phyloP scores from a whole-genome alignment of 306 rosid species.

The Lablab purpureus region DNA sequence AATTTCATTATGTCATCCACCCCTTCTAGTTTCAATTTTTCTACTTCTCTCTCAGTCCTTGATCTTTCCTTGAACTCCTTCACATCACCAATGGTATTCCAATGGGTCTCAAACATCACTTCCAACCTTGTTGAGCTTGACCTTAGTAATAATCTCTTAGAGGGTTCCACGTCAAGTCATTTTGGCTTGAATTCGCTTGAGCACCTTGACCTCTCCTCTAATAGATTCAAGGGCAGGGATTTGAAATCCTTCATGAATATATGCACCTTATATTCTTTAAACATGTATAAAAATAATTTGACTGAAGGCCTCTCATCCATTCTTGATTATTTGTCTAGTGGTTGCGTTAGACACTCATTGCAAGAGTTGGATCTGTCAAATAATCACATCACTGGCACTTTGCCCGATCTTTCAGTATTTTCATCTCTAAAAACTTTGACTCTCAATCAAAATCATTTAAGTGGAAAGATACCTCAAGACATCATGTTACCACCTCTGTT shows the following conservation, averaged over 20 bases:
- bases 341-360: conserved; percentile 22
- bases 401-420: conserved; percentile 17
- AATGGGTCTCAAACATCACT: conserved; percentile 36
- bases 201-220: not conserved
- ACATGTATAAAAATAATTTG: not conserved
- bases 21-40: conserved; percentile 17
- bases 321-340: not conserved
- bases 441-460: not conserved
- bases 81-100: conserved; percentile 28
- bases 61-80: not conserved
- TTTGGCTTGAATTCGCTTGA: conserved; percentile 32
- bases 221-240: not conserved
- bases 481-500: not conserved
- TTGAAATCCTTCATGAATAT: not conserved
- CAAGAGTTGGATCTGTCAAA: not conserved
- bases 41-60: conserved; percentile 20
- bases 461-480: not conserved
- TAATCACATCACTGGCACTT: conserved; percentile 34
- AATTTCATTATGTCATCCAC: not conserved
- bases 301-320: not conserved
- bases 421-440: not conserved
- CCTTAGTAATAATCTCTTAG: too few species aligned
- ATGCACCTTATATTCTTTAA: not conserved
- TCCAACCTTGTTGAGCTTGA: not conserved
- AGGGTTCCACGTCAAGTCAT: not conserved